These are phyloP conservation scores for Vitis hybrid DNA, from an alignment of 177 flowering plant genomes.

Conservation along the genomic window DNA sequence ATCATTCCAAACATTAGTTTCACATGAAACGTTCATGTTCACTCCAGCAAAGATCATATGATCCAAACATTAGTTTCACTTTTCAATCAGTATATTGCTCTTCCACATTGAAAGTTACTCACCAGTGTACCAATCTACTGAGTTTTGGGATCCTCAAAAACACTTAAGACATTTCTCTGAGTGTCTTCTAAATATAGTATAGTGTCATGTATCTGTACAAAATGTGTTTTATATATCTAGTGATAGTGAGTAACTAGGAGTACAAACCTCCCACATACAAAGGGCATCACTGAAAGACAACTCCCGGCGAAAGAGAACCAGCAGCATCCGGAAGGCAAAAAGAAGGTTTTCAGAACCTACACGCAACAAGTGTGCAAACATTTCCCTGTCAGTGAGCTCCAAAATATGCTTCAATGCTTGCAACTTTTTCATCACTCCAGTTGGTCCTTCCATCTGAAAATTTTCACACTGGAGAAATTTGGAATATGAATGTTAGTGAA, in stretches of 20 bases:
- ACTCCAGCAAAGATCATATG: no score
- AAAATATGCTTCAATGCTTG: slow-evolving; percentile 70
- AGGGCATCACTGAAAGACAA: slow-evolving; percentile 79
- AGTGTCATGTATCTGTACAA: not conserved
- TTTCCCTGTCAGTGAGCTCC: slow-evolving; percentile 71
- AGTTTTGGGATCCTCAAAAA: not conserved
- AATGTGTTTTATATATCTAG: not conserved
- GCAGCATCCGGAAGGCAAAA: slow-evolving; percentile 88
- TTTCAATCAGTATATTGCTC: not conserved
- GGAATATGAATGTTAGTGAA: slow-evolving; percentile 13
- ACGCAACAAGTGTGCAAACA: slow-evolving; percentile 64
- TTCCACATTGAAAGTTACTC: not conserved
- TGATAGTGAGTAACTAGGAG: not conserved
- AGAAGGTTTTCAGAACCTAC: slow-evolving; percentile 93
- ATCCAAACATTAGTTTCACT: no score
- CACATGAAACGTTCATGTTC: no score
- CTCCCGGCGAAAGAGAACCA: slow-evolving; percentile 92
- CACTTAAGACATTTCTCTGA: not conserved
- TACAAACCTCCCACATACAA: slow-evolving; percentile 95
- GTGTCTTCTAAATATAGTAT: not conserved
- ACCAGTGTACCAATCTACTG: not conserved
- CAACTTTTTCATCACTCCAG: slow-evolving; percentile 87
- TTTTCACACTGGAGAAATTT: slow-evolving; percentile 67
- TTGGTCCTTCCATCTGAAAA: slow-evolving; percentile 88
- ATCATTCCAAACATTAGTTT: no score